Percentiles rank a stretch among this genome's conserved stretches.
These are phyloP conservation scores for Colletotrichum lindemuthianum DNA, from an alignment of 2,329 filamentous ascomycete species.

Conservation along the genomic window DNA sequence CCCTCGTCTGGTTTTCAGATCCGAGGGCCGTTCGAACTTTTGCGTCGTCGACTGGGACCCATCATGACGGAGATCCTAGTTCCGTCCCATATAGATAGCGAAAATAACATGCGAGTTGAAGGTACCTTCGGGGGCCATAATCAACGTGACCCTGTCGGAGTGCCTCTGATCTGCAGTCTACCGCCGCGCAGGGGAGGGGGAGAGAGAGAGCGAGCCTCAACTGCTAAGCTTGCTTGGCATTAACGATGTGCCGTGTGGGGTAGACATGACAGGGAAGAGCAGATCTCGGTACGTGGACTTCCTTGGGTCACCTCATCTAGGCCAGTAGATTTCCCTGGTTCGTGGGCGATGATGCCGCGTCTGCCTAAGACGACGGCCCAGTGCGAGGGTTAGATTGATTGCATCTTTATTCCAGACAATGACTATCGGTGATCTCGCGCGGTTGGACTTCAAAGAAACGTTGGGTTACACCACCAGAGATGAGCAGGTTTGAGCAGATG, in stretches of 20 bases:
- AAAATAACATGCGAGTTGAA: slow-evolving; percentile 9
- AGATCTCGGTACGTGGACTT: slow-evolving; percentile 22
- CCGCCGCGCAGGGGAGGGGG: not conserved
- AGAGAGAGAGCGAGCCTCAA: not conserved
- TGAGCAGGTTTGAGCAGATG: slow-evolving; percentile 17
- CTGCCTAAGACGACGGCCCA: slow-evolving; percentile 7
- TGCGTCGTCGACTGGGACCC: not conserved
- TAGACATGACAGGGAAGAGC: slow-evolving; percentile 11
- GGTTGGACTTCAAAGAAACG: not conserved
- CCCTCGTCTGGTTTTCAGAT: slow-evolving; percentile 9
- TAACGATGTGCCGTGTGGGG: slow-evolving; percentile 24
- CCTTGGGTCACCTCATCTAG: not conserved
- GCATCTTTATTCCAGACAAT: not conserved
- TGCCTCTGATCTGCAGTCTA: not conserved
- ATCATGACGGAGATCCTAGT: slow-evolving; percentile 14
- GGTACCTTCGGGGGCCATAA: not conserved
- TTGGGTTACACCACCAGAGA: not conserved
- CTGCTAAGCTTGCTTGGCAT: slow-evolving; percentile 26
- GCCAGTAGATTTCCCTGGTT: slow-evolving; percentile 4
- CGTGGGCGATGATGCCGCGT: slow-evolving; percentile 5
- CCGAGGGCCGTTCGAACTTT: slow-evolving; percentile 7
- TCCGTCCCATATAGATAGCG: slow-evolving; percentile 26
- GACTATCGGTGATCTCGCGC: not conserved
- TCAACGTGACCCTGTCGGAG: not conserved
- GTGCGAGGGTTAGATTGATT: slow-evolving; percentile 10